phyloP scores from a whole-genome alignment of 345 rosid genomes.

The Populus ilicifolia region DNA sequence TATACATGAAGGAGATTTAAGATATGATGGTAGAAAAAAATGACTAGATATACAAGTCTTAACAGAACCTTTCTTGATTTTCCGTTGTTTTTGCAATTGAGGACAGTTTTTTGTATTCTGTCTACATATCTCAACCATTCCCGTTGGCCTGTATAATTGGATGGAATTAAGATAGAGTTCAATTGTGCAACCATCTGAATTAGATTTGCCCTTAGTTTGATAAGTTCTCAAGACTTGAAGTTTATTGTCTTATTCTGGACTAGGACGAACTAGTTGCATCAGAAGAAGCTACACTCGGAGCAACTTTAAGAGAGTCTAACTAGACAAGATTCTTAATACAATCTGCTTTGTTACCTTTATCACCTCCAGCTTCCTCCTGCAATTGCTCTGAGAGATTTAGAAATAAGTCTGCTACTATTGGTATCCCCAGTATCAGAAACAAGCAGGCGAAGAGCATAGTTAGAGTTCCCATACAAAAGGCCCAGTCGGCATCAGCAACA shows the following conservation, averaged over 20 bases:
- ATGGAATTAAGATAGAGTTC: neutral
- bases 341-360: slow-evolving; percentile 17
- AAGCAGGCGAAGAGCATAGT: slow-evolving; percentile 27
- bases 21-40: neutral
- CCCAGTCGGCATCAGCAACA: slow-evolving; percentile 14
- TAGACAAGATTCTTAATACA: neutral
- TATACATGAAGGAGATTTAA: neutral
- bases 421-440: slow-evolving; percentile 27
- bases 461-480: slow-evolving; percentile 25
- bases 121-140: neutral
- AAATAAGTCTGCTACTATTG: slow-evolving; percentile 30
- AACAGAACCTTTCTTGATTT: neutral
- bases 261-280: neutral
- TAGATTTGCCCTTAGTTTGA: neutral
- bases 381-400: slow-evolving; percentile 28
- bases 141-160: neutral
- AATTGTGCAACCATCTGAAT: neutral
- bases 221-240: neutral
- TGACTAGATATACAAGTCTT: neutral
- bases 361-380: slow-evolving; percentile 17
- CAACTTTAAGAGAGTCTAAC: neutral
- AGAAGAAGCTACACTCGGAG: neutral
- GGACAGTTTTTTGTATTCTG: neutral
- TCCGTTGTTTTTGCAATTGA: neutral
- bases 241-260: neutral